A percentile compares a stretch with the other conserved stretches of the same genome.
Evolutionary conservation across 768 basidiomycete species (phyloP).

Genomic region (Termitomyces eurrhizus): DNA sequence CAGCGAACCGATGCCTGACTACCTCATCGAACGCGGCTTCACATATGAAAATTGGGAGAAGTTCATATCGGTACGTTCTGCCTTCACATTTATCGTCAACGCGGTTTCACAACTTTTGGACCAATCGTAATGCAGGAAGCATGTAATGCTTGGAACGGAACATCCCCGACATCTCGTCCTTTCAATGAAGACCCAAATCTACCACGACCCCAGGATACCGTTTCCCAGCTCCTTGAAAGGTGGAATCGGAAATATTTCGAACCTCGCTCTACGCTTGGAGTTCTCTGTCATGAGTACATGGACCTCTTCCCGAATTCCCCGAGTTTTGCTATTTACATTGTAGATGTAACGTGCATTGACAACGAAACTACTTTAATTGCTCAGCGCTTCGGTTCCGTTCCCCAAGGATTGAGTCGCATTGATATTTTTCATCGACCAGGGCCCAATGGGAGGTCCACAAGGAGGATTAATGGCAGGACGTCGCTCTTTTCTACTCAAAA

Average conservation of each 20-base stretch:
- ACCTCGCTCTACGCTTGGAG: constrained; percentile 9
- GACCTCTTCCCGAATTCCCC: constrained; percentile 19
- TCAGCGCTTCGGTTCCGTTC: constrained; percentile 21
- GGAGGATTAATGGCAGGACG: constrained; percentile 10
- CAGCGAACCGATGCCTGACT: constrained; percentile 12
- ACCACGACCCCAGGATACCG: constrained; percentile 21
- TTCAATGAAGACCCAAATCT: neutral
- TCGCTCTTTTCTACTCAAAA: constrained; percentile 11
- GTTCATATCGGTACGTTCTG: constrained; percentile 17
- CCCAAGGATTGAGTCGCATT: constrained; percentile 17
- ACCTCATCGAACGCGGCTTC: constrained; percentile 10
- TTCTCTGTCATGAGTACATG: constrained; percentile 20
- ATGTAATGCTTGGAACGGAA: constrained; percentile 14
- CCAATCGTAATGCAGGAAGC: constrained; percentile 15
- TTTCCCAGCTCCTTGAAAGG: constrained; percentile 13
- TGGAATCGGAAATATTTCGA: constrained; percentile 19
- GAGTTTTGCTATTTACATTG: constrained; percentile 21
- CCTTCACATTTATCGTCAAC: neutral
- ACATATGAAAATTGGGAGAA: constrained; percentile 16
- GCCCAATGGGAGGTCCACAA: neutral
- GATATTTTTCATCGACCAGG: constrained; percentile 19
- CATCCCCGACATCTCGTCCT: neutral
- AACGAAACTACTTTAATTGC: constrained; percentile 8
- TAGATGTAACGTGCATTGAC: constrained; percentile 15
- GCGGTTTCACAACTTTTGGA: neutral